A percentile compares a stretch with the other conserved stretches of the same genome.
These are phyloP conservation scores for Trametes villosa DNA, from an alignment of 768 basidiomycete species.

Conservation along the genomic window DNA sequence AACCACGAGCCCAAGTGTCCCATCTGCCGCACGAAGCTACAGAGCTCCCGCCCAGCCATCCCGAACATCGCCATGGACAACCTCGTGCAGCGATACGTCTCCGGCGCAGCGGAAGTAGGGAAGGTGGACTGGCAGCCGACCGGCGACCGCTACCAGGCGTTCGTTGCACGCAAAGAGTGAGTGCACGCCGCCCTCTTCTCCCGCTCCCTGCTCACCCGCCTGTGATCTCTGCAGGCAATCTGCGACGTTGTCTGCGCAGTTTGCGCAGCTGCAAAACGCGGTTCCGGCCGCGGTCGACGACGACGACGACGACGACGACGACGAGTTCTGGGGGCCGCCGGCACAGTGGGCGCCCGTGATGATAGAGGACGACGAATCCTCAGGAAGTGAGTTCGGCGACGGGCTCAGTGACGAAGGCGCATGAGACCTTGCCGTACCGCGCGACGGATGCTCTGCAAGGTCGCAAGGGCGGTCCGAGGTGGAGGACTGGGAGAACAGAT, in stretches of 20 bases:
- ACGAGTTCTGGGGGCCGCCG: too few relatives aligned
- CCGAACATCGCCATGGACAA: slow-evolving; percentile 69
- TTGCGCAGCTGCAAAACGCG: not conserved
- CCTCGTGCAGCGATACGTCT: slow-evolving; percentile 62
- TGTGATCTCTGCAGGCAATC: not conserved
- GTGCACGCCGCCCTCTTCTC: slow-evolving; percentile 22
- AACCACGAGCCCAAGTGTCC: slow-evolving; percentile 52
- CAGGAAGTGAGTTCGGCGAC: too few relatives aligned
- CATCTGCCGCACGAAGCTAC: slow-evolving; percentile 58
- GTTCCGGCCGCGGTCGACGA: not conserved
- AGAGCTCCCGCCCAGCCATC: slow-evolving; percentile 46
- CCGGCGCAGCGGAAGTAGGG: slow-evolving; percentile 49
- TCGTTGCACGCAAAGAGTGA: slow-evolving; percentile 59
- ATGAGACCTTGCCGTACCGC: too few relatives aligned
- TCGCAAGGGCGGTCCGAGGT: too few relatives aligned
- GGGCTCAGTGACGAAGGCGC: too few relatives aligned
- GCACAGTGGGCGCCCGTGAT: too few relatives aligned
- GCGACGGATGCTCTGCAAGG: too few relatives aligned
- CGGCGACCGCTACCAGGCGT: slow-evolving; percentile 54
- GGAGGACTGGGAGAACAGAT: too few relatives aligned
- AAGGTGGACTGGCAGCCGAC: slow-evolving; percentile 54
- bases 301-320: not conserved
- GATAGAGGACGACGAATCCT: too few relatives aligned
- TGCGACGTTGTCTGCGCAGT: not conserved
- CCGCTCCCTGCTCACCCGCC: not conserved